Evolutionary conservation across 352 stramenopile genomes (phyloP).

Genomic region (Phytophthora chlamydospora): DNA sequence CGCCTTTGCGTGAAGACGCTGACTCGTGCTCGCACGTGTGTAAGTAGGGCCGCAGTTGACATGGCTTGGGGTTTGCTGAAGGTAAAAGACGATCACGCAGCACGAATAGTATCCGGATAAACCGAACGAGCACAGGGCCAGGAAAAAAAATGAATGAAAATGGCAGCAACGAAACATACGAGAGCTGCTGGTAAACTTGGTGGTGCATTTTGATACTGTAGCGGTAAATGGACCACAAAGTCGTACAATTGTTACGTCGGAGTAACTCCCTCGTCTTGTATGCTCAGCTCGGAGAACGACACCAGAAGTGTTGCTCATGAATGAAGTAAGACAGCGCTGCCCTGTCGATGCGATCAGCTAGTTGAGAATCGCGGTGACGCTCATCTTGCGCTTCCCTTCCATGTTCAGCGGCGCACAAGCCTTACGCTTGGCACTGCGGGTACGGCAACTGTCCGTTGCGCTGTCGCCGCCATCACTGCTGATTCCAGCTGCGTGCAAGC

Average conservation of each 20-base stretch:
- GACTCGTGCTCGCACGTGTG: slow-evolving; percentile 20
- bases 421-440: slow-evolving; percentile 66
- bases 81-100: slow-evolving; percentile 14
- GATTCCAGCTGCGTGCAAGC: slow-evolving; percentile 31
- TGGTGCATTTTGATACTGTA: slow-evolving; percentile 31
- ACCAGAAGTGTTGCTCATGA: slow-evolving; percentile 4
- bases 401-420: slow-evolving; percentile 63
- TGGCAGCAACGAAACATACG: slow-evolving; percentile 15
- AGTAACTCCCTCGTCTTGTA: slow-evolving; percentile 8
- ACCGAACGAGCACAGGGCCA: slow-evolving; percentile 23
- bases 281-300: slow-evolving; percentile 11
- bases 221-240: slow-evolving; percentile 19
- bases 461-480: slow-evolving; percentile 55
- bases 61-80: slow-evolving; percentile 23
- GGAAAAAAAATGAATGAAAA: slow-evolving; percentile 30
- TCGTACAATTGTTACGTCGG: background rate
- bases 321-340: slow-evolving; percentile 4
- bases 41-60: slow-evolving; percentile 14
- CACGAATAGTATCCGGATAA: slow-evolving; percentile 26
- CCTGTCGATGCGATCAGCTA: slow-evolving; percentile 32
- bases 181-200: slow-evolving; percentile 8
- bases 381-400: slow-evolving; percentile 88
- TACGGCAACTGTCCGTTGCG: slow-evolving; percentile 33
- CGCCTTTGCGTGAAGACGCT: slow-evolving; percentile 12
- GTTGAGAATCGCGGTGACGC: slow-evolving; percentile 88